Evolutionary conservation across 208 protist species (phyloP), one percentile per base, ranked within the genome.

Genomic region (Leishmania arabica): DNA sequence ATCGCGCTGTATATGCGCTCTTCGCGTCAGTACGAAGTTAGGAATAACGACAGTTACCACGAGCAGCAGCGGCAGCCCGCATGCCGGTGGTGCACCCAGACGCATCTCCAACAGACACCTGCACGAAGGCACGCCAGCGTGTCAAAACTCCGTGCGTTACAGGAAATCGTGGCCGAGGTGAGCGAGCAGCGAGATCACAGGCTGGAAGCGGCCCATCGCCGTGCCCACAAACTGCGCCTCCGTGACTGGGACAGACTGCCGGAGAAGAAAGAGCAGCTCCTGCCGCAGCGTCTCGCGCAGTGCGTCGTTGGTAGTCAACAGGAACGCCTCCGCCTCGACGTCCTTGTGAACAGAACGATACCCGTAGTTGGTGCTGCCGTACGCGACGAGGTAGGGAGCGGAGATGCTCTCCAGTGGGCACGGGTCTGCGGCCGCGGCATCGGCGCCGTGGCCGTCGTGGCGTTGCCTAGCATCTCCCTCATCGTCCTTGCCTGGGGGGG

Each of bases 341-440:
- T 98, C 95, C 66, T 92, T 94, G 81, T 95, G 88, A 1, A 95
- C 91, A 37, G 91, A 95, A 69, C 95, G 95, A 79, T 93, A 90
- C 15, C 95, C 93, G 68, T 96, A 96, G 88, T 98, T 98, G 69
- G 92, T 96, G 86, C 93, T 97, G 77, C 95, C 93, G 85, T 96
- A 93, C 8, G 92, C 86, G 17, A 94, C 91, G n/a, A 95, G 78
- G 77, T 93, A 93, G 47, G 90, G 91, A n/a, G 84, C 73, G 8
- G 82, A 80, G 51, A 90, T 87, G 24, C 60, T 65, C 49, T 78
- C 47, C 24, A 68, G 75, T 21, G 40, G 27, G 73, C 75, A 79
- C 54, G 47, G 64, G 54, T 27, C 60, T 4, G 68, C 75, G 7
- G 71, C 60, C 15, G 60, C 8, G 51, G 56, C 77, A 40, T 34